Conservation (phyloP, 1,139 yeast species). For the Magnusiomyces ingens region DNA sequence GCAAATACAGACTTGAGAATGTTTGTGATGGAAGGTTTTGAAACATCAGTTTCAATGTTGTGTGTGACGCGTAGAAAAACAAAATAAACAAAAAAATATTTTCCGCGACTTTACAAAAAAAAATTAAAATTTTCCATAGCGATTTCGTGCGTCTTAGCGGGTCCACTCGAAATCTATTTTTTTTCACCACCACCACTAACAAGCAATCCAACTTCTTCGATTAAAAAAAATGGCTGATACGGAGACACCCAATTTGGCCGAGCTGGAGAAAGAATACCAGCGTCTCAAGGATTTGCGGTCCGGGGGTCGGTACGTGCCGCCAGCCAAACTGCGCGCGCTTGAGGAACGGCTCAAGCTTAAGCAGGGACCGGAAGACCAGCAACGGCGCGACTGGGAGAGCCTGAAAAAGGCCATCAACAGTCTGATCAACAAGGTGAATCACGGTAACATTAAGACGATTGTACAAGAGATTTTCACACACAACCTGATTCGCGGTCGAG, state of each 20-base stretch:
- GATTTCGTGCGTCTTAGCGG: too few relatives aligned
- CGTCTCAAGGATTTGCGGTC: constrained; percentile 37
- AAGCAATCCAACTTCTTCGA: too few relatives aligned
- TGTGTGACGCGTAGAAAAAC: background rate
- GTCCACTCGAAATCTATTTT: too few relatives aligned
- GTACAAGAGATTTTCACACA: constrained; percentile 45
- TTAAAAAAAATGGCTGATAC: too few relatives aligned
- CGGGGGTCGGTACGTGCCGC: constrained; percentile 48
- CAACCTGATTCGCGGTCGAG: constrained; percentile 56
- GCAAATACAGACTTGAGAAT: too few relatives aligned
- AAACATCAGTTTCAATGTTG: too few relatives aligned
- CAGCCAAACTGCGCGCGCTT: constrained; percentile 42
- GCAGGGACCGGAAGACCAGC: constrained; percentile 37
- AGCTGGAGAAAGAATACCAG: constrained; percentile 35
- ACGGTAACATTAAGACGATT: constrained; percentile 43
- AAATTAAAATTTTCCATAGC: background rate
- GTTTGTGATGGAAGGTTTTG: too few relatives aligned
- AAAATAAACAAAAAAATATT: background rate
- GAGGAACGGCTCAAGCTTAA: constrained; percentile 34
- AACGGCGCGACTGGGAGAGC: constrained; percentile 49
- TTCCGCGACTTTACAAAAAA: background rate
- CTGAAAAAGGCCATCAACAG: constrained; percentile 45
- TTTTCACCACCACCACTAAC: too few relatives aligned
- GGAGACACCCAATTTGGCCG: constrained; percentile 13
- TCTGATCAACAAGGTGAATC: constrained; percentile 42